These are phyloP conservation scores for Aspergillus oerlinghausenensis DNA, from an alignment of 2,329 filamentous ascomycete species.

Conservation along the genomic window DNA sequence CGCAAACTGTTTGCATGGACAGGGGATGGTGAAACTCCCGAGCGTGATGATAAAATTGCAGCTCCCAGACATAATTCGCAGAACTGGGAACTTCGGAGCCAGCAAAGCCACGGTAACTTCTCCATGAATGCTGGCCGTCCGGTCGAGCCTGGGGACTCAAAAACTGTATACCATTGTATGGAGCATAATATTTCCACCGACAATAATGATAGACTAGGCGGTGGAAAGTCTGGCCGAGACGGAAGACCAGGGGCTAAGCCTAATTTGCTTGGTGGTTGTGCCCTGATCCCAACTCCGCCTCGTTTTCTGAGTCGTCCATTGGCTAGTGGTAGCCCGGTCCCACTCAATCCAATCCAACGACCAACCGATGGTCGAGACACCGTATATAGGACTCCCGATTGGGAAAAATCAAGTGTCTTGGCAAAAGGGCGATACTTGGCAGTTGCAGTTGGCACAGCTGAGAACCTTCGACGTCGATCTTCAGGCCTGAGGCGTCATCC, in stretches of 20 bases:
- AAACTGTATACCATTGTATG: no score
- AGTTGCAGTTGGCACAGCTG: not conserved
- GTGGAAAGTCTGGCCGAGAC: no score
- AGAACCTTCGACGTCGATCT: not conserved
- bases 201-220: no score
- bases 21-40: not conserved
- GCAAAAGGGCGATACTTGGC: not conserved
- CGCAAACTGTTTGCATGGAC: not conserved
- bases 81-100: constrained; percentile 1
- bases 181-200: no score
- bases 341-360: not conserved
- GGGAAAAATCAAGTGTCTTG: not conserved
- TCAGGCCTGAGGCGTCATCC: not conserved
- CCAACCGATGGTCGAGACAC: not conserved
- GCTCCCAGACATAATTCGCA: constrained; percentile 1
- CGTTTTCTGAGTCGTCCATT: not conserved
- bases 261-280: no score
- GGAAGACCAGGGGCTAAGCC: no score
- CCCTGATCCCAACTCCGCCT: not conserved
- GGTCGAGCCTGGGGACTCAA: no score
- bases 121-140: no score
- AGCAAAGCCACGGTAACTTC: no score
- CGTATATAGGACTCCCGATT: not conserved
- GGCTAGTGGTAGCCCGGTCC: not conserved
- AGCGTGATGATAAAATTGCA: not conserved